Percentiles rank a stretch among this genome's conserved stretches.
phyloP scores from a whole-genome alignment of 1,284 basidiomycete species.

The Puccinia brachypodii region DNA sequence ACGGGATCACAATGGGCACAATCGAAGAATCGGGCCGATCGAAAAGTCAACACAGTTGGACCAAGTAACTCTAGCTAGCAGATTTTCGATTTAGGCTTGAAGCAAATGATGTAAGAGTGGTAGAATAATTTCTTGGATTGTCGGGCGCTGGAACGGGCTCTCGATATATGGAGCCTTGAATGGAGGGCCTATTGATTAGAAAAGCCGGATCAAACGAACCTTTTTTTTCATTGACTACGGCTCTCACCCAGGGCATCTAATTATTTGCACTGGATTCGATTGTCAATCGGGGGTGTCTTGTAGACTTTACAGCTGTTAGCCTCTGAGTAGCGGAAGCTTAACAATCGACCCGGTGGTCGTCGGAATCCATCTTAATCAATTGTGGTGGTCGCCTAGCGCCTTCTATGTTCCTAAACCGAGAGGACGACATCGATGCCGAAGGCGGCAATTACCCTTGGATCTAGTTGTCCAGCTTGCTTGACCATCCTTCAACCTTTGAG shows the following conservation, averaged over 20 bases:
- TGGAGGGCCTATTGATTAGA: not conserved
- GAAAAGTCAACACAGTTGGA: not conserved
- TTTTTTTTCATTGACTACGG: not conserved
- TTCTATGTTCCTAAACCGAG: not conserved
- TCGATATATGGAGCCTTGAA: not conserved
- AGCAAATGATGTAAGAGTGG: not conserved
- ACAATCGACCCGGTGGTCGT: slow-evolving; percentile 17
- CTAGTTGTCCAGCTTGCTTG: too few relatives aligned
- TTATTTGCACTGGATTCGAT: not conserved
- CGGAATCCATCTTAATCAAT: not conserved
- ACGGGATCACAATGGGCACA: slow-evolving; percentile 8
- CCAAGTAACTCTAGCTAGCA: not conserved
- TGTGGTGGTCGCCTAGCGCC: not conserved
- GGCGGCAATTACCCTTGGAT: too few relatives aligned
- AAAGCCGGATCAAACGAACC: slow-evolving; percentile 12
- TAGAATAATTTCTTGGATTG: not conserved
- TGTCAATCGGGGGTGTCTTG: not conserved
- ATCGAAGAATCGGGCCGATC: slow-evolving; percentile 1
- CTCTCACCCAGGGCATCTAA: not conserved
- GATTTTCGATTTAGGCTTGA: slow-evolving; percentile 1
- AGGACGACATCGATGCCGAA: not conserved
- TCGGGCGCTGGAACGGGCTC: not conserved
- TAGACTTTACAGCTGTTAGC: not conserved
- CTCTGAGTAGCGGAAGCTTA: not conserved
- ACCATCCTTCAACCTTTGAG: too few relatives aligned